Evolutionary conservation across 257 asterid species (phyloP).

Genomic region (Voacanga thouarsii): DNA sequence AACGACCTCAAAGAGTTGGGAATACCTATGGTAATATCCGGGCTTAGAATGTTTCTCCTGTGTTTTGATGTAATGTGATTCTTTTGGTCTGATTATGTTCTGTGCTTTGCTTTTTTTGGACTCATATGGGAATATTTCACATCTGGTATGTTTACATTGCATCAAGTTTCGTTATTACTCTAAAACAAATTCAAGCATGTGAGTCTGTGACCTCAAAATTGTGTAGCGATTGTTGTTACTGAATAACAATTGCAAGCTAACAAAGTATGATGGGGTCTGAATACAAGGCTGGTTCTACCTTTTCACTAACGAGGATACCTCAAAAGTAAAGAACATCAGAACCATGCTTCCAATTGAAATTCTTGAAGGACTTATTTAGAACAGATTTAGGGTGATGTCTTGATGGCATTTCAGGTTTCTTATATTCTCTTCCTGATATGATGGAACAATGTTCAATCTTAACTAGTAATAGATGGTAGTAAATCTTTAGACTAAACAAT

Average conservation of each 20-base stretch:
- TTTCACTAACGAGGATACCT: no score
- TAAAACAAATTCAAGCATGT: neutral
- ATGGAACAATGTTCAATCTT: neutral
- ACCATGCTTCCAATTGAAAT: neutral
- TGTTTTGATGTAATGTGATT: constrained; percentile 2
- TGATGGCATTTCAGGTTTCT: neutral
- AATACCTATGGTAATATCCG: constrained; percentile 77
- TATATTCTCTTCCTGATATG: neutral
- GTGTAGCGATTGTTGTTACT: neutral
- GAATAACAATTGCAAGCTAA: neutral
- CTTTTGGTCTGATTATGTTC: constrained; percentile 8
- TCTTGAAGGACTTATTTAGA: neutral
- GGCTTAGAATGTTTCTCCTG: constrained; percentile 7
- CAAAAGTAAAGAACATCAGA: neutral
- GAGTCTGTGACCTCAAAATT: neutral
- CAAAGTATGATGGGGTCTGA: neutral
- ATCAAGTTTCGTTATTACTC: neutral
- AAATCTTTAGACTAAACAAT: neutral
- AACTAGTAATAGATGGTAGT: neutral
- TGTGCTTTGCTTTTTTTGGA: neutral
- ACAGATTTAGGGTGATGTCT: neutral
- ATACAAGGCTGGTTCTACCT: neutral
- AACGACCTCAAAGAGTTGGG: constrained; percentile 87
- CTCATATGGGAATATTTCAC: neutral
- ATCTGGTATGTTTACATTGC: neutral